Evolutionary conservation across 768 basidiomycete genomes (phyloP), one percentile per base, ranked within the genome.

Genomic region (Dioszegia aurantiaca): DNA sequence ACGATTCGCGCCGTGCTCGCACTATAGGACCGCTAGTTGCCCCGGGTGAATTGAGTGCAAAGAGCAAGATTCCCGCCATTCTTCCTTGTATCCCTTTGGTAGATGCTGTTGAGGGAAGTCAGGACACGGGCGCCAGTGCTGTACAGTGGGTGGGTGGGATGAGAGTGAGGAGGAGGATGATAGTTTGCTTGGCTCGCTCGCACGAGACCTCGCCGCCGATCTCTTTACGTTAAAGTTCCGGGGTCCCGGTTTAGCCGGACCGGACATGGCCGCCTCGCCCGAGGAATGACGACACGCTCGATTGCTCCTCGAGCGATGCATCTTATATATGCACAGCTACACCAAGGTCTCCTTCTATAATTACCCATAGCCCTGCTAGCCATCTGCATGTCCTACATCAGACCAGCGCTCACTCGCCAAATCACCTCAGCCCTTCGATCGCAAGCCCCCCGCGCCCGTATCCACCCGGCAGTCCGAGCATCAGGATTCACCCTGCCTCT

Each of bases 401-500:
- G 51, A 54, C 55, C 63, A 9, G 19, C 55, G n/a, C 41, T 57
- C 27, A 48, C 58, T 26, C 55, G 60, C 55, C 46, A 60, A 48
- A 42, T 57, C 14, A 11, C 58, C 31, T 27, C 47, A 8, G 46
- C 65, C 6, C 51, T 54, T 26, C 49, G 60, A 62, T 59, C 58
- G 5, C 19, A 42, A 36, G 23, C 54, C 10, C 33, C 49, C 33
- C 27, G 42, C 24, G 28, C 55, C 30, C 33, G 33, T 14, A 14
- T 33, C 33, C 23, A 53, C 26, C 57, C 51, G 33, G 56, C 56
- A 4, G 59, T 56, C 33, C 58, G 58, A 57, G 39, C 61, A 10
- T 59, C 61, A 41, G 68, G 63, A 19, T 44, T 67, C 26, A 56
- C 56, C 19, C 51, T 66, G 37, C 69, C 66, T n/a, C 68, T 70